Base-by-base conservation (phyloP, 2,329 filamentous ascomycete genomes). In the Colletotrichum navitas region DNA sequence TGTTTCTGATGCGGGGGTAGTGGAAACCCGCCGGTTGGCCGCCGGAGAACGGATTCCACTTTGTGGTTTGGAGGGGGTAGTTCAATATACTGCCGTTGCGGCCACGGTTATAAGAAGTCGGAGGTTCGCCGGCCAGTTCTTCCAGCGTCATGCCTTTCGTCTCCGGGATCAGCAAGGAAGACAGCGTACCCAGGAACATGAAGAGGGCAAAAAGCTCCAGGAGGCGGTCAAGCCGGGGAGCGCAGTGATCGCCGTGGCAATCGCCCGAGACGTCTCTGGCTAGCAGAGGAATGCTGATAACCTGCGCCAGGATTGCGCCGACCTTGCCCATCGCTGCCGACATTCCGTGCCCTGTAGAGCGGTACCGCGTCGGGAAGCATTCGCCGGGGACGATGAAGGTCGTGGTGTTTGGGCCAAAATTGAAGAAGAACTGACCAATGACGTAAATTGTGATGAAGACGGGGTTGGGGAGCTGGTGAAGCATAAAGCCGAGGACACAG, bases 181-280 rank as follows among this genome's bases (percentile, higher is more conserved):
- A 89, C 58, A 93, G 81, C 58, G 89, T 87, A 45, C 93, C 93
- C 63, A 88, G 86, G 7, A 95, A 85, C 93, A 94, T 95, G 84
- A 95, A 94, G 12, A 94, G 84, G 0, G 92, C 92, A 80, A 93
- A 94, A 47, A 94, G 92, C 79, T 94, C 87, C 84, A 95, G 90
- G 47, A 95, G 87, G 68, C 92, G 90, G 79, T 93, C 87, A 65
- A 95, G 85, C 87, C 91, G 92, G 0, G 86, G 85, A 1, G 83
- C 83, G 74, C 87, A 88, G 10, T 76, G 77, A 1, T 80, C 84
- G 0, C 87, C 86, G 26, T 83, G 81, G 71, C 87, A 88, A 21
- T 83, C 79, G 10, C 83, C 81, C 0, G 83, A 80, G 0, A 87
- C 83, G 34, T 90, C 91, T 41, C 87, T 86, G 24, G 86, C 87